Evolutionary conservation across 2,329 filamentous ascomycete species (phyloP).

Genomic region (Apiospora sp.): DNA sequence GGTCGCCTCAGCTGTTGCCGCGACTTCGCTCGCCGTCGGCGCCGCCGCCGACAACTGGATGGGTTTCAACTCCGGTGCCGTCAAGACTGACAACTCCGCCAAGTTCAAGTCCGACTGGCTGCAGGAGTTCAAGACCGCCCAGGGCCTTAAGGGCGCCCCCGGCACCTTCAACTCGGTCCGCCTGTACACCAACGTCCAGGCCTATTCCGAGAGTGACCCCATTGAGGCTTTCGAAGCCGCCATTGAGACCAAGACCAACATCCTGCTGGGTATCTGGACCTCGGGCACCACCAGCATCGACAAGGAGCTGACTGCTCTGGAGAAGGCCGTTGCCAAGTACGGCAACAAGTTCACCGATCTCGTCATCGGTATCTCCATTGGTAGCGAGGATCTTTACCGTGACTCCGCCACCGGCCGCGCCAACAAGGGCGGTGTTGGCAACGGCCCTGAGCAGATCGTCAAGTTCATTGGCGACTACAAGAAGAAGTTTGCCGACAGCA

Average conservation of each 20-base stretch:
- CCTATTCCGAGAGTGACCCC: constrained; percentile 74
- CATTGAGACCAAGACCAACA: constrained; percentile 63
- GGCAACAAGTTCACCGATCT: constrained; percentile 62
- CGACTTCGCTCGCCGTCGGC: constrained; percentile 50
- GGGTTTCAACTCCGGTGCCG: constrained; percentile 62
- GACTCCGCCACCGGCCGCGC: constrained; percentile 66
- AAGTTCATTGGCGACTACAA: constrained; percentile 73
- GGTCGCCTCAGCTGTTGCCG: constrained; percentile 47
- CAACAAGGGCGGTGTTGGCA: constrained; percentile 69
- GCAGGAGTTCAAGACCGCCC: constrained; percentile 54
- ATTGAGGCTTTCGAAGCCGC: constrained; percentile 81
- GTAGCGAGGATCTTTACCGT: constrained; percentile 74
- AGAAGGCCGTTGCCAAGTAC: constrained; percentile 61
- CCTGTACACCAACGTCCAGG: constrained; percentile 74
- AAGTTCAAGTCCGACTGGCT: constrained; percentile 61
- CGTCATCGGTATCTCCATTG: constrained; percentile 70
- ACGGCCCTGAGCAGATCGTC: constrained; percentile 65
- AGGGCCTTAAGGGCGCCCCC: constrained; percentile 53
- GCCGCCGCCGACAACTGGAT: constrained; percentile 53
- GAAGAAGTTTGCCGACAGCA: constrained; percentile 58
- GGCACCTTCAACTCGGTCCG: constrained; percentile 66
- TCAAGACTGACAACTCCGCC: constrained; percentile 54
- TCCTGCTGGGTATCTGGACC: constrained; percentile 73
- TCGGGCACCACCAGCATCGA: constrained; percentile 62
- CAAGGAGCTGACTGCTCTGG: constrained; percentile 67